Base-by-base conservation (phyloP, 2,329 filamentous ascomycete genomes). In the Chaetomium olivaceum region DNA sequence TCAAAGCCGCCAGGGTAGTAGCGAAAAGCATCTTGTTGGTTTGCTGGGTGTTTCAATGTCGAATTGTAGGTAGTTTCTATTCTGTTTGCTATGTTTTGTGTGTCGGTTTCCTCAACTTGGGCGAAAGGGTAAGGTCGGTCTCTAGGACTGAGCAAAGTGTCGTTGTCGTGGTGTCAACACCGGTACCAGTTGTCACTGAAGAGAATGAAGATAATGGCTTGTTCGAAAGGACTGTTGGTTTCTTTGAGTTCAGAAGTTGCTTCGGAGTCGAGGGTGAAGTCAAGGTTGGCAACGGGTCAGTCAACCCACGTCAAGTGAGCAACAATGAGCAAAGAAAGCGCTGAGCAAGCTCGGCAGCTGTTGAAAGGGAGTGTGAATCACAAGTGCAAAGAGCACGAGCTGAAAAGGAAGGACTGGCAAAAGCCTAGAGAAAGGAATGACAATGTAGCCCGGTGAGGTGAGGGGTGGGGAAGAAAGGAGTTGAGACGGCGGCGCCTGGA, bases 1-100 rank as follows among this genome's bases (percentile, higher is more conserved):
- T 75, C 52, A 80, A 63, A 60, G 71, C 66, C 63, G 72, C 71
- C 50, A 76, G 63, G 23, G 71, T 63, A 39, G 70, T 68, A 36
- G 70, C 63, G 65, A 70, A 69, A 23, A 68, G 67, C 71, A 73
- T 73, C 23, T 46, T 60, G 61, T 27, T 52, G 54, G 29, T 46
- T 9, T 48, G 23, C 11, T 8, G 25, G 21, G 16, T 48, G 7
- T 29, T 31, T 39, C 33, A 12, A 39, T n/a, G n/a, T n/a, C n/a
- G n/a, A n/a, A n/a, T n/a, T n/a, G 4, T 31, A 21, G 21, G 2
- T n/a, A 2, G 25, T 31, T 23, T 46, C 43, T n/a, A 14, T 31
- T 39, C 6, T n/a, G 43, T 23, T 54, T 11, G 21, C 25, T 64
- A 2, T 19, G 21, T 39, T 19, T 43, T 50, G 36, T 14, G 39